phyloP scores from a whole-genome alignment of 768 basidiomycete genomes.

The Macrolepiota dolichaula region DNA sequence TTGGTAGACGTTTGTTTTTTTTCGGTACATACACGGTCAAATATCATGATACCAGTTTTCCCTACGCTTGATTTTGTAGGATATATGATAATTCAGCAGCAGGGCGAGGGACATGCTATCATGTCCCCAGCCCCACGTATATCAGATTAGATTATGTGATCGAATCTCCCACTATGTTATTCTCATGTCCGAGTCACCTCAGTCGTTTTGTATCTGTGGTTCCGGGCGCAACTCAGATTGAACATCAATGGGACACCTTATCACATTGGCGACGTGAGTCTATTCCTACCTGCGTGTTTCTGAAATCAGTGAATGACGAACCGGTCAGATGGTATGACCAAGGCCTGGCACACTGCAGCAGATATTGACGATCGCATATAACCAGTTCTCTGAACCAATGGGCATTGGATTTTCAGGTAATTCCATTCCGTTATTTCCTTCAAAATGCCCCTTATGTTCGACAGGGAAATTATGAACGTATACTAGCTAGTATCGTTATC shows the following conservation, averaged over 20 bases:
- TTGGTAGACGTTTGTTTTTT: not conserved
- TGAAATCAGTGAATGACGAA: constrained; percentile 1
- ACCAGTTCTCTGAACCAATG: constrained; percentile 92
- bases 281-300: not conserved
- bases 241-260: constrained; percentile 70
- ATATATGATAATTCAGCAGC: not conserved
- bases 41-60: constrained; percentile 2
- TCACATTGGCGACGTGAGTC: constrained; percentile 83
- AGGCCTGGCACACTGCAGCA: not conserved
- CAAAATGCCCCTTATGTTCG: not conserved
- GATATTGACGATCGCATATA: constrained; percentile 8
- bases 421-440: constrained; percentile 3
- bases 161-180: not conserved
- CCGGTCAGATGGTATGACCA: constrained; percentile 26
- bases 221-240: not conserved
- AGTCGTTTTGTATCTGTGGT: not conserved
- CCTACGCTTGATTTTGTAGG: not conserved
- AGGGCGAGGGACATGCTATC: too few species aligned
- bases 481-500: constrained; percentile 80
- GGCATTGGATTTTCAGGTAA: constrained; percentile 91
- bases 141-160: constrained; percentile 1
- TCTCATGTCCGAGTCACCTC: not conserved
- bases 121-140: too few species aligned
- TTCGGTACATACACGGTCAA: not conserved
- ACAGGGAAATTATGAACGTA: constrained; percentile 92